Evolutionary conservation across 2,329 filamentous ascomycete species (phyloP).

Genomic region (Alternaria incomplexa): DNA sequence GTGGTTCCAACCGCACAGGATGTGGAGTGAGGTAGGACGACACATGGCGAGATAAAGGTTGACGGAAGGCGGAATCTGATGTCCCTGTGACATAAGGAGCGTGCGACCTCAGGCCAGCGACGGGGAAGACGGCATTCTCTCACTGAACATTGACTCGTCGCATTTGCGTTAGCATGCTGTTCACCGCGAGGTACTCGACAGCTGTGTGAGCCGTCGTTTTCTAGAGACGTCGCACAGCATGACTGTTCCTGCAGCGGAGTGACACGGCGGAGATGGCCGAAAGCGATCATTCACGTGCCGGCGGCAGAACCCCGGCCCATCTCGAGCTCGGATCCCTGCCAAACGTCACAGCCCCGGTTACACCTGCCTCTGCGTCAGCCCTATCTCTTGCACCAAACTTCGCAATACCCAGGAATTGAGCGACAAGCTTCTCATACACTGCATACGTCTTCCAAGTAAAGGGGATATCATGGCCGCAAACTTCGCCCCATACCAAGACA

Average conservation of each 20-base stretch:
- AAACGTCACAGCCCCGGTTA: conserved; percentile 18
- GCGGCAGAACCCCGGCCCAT: not conserved
- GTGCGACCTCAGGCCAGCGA: not conserved
- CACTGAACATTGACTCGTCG: not conserved
- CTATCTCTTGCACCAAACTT: conserved; percentile 8
- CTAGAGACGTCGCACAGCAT: conserved; percentile 4
- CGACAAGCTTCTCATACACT: not conserved
- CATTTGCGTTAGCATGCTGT: not conserved
- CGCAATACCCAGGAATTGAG: not conserved
- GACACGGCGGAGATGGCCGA: conserved; percentile 5
- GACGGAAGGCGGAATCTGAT: conserved; percentile 6
- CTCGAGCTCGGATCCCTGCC: conserved; percentile 24
- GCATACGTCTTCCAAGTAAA: not conserved
- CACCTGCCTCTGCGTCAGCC: conserved; percentile 18
- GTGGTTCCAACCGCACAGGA: conserved; percentile 30
- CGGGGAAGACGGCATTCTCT: not conserved
- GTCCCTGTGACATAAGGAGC: conserved; percentile 11
- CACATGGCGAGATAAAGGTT: conserved; percentile 18
- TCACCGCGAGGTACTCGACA: not conserved
- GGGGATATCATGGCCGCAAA: conserved; percentile 51
- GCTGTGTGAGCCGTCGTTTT: not conserved
- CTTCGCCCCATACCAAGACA: conserved; percentile 97
- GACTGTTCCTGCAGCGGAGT: conserved; percentile 17
- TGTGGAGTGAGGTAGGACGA: conserved; percentile 42
- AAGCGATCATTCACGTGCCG: conserved; percentile 17